Base-by-base conservation (phyloP, 2,329 filamentous ascomycete genomes). In the Botrytis hyacinthi region DNA sequence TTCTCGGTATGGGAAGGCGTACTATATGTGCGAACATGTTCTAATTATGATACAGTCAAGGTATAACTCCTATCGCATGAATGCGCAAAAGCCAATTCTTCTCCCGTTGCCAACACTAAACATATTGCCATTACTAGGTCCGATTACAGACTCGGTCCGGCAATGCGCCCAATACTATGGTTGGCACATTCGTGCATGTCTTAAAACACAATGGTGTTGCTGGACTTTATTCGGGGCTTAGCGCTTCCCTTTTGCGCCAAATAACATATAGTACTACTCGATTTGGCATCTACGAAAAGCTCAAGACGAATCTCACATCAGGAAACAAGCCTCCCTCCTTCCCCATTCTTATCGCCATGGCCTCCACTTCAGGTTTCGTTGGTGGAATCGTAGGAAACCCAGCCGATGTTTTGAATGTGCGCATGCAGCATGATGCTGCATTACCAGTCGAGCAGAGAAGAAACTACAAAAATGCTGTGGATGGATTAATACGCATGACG, bases 181-280 rank as follows among this genome's bases (percentile, higher is more conserved):
- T 91, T 76, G 91, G 92, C 82, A 98, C 95, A 75, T 93, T 98
- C 80, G 86, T 89, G 74, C 92, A 97, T 84, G 91, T 99, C 78
- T 82, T 95, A 76, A 90, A 90, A 78, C 86, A 88, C 79, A 89
- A 96, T 83, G 94, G 95, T 57, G 76, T 93, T n/a, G 83, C 86
- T 44, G 95, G 94, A 42, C 88, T 99, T 66, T 99, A 99, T 84
- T 91, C 89, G 80, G 96, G 96, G 84, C 90, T 98, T 74, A 97
- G 95, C 3, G 96, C 96, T 77, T 96, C 95, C 73, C 89, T 98
- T 67, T 88, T 98, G 73, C 95, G 96, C 77, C 96, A 98, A 85
- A 88, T 95, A 78, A 98, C 96, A 74, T 99, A 99, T 86, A 96
- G 93, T 74, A 99, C 96, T 69, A 96, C 94, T 54, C 93, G 96